phyloP scores from a whole-genome alignment of 805 yeast species.

The Candida chilensis region DNA sequence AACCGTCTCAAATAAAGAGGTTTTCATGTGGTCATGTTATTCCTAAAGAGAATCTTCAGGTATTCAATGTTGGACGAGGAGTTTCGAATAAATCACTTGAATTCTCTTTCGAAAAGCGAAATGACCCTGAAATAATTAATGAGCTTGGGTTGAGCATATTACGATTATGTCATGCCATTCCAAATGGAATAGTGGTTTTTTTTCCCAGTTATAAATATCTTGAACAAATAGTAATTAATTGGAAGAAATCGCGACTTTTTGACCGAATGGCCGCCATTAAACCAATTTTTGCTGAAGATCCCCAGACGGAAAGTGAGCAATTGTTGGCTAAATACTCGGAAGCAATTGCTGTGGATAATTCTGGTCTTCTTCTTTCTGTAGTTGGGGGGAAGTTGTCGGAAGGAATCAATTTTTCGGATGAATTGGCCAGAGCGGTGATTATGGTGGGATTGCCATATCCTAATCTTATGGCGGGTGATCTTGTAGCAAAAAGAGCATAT shows the following conservation, averaged over 20 bases:
- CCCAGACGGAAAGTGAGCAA: too few species aligned
- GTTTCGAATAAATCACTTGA: conserved; percentile 27
- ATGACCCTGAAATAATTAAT: conserved; percentile 30
- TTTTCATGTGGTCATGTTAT: conserved; percentile 83
- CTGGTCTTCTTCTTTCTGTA: conserved; percentile 72
- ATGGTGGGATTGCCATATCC: conserved; percentile 91
- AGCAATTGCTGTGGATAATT: conserved; percentile 25
- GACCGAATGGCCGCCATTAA: too few species aligned
- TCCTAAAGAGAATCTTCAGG: conserved; percentile 58
- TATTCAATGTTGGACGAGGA: conserved; percentile 35
- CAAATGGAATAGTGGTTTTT: conserved; percentile 73
- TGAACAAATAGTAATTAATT: conserved; percentile 33
- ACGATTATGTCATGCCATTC: conserved; percentile 34
- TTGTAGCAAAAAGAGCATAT: conserved; percentile 60
- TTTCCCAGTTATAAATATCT: conserved; percentile 80
- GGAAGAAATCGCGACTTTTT: too few species aligned
- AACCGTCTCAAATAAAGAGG: conserved; percentile 28
- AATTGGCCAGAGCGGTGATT: conserved; percentile 77
- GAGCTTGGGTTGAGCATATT: conserved; percentile 42
- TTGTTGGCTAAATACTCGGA: conserved; percentile 43
- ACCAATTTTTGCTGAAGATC: too few species aligned
- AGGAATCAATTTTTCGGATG: conserved; percentile 86
- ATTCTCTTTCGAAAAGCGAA: conserved; percentile 63
- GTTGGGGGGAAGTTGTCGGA: conserved; percentile 92
- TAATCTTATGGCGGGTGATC: conserved; percentile 72